phyloP scores from a whole-genome alignment of 768 basidiomycete species.

The Clitopilus hobsonii region DNA sequence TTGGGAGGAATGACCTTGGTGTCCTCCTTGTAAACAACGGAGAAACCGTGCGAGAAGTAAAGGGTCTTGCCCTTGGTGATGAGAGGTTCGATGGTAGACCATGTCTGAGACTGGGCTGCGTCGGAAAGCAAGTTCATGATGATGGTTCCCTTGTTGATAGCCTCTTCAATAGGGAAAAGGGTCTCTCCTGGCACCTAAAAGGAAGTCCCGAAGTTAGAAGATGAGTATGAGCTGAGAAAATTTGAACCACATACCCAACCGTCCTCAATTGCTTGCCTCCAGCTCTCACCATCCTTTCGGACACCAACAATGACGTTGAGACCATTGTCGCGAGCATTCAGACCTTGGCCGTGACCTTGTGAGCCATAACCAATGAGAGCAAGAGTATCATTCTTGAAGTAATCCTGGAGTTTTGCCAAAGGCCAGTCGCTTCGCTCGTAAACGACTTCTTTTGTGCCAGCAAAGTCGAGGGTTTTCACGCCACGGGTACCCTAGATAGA shows the following conservation, averaged over 20 bases:
- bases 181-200: constrained; percentile 89
- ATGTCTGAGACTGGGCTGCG: constrained; percentile 97
- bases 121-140: constrained; percentile 99
- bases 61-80: constrained; percentile 99
- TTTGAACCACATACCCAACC: constrained; percentile 82
- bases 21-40: constrained; percentile 96
- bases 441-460: constrained; percentile 87
- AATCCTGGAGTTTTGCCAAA: constrained; percentile 94
- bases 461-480: constrained; percentile 94
- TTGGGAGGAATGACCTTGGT: constrained; percentile 88
- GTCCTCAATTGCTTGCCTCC: constrained; percentile 93
- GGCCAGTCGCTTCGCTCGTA: constrained; percentile 99
- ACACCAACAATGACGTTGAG: constrained; percentile 99
- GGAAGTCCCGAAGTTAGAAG: not conserved
- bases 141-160: constrained; percentile 92
- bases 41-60: constrained; percentile 99
- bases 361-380: constrained; percentile 99
- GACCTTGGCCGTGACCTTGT: constrained; percentile 96
- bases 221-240: constrained; percentile 1
- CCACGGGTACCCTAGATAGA: constrained; percentile 58
- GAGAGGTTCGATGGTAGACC: constrained; percentile 83
- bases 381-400: constrained; percentile 99
- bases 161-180: constrained; percentile 97
- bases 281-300: constrained; percentile 93
- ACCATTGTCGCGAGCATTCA: constrained; percentile 99